These are phyloP conservation scores for Tetrapisispora iriomotensis DNA, from an alignment of 805 yeast genomes.

Conservation along the genomic window DNA sequence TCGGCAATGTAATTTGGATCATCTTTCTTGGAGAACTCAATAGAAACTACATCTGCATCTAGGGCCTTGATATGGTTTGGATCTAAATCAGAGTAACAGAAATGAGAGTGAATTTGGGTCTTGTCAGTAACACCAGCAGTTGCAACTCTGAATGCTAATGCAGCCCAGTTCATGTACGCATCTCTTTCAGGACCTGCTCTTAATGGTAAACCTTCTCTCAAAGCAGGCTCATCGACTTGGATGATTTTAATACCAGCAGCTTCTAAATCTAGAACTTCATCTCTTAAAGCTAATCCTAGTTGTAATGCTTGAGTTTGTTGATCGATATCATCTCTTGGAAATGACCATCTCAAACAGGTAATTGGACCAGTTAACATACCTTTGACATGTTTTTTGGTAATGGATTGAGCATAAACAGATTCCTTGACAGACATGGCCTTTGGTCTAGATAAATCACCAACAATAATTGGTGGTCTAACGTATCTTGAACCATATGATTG, in stretches of 20 bases:
- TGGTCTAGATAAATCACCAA: slow-evolving; percentile 99
- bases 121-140: slow-evolving; percentile 93
- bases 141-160: slow-evolving; percentile 98
- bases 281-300: slow-evolving; percentile 95
- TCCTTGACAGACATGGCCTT: slow-evolving; percentile 97
- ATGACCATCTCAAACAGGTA: slow-evolving; percentile 99
- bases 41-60: slow-evolving; percentile 98
- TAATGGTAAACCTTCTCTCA: slow-evolving; percentile 99
- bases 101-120: slow-evolving; percentile 98
- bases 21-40: slow-evolving; percentile 99
- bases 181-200: slow-evolving; percentile 96
- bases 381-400: slow-evolving; percentile 93
- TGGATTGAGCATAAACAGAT: slow-evolving; percentile 96
- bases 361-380: slow-evolving; percentile 99
- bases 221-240: slow-evolving; percentile 99
- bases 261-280: slow-evolving; percentile 96
- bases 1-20: slow-evolving; percentile 97
- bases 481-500: slow-evolving; percentile 99
- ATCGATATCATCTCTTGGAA: slow-evolving; percentile 98
- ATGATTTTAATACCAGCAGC: slow-evolving; percentile 96
- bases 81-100: slow-evolving; percentile 99
- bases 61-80: slow-evolving; percentile 99
- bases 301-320: slow-evolving; percentile 92
- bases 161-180: slow-evolving; percentile 97
- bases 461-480: slow-evolving; percentile 98